Evolutionary conservation across 345 rosid species (phyloP).

Genomic region (Lagerstroemia speciosa): DNA sequence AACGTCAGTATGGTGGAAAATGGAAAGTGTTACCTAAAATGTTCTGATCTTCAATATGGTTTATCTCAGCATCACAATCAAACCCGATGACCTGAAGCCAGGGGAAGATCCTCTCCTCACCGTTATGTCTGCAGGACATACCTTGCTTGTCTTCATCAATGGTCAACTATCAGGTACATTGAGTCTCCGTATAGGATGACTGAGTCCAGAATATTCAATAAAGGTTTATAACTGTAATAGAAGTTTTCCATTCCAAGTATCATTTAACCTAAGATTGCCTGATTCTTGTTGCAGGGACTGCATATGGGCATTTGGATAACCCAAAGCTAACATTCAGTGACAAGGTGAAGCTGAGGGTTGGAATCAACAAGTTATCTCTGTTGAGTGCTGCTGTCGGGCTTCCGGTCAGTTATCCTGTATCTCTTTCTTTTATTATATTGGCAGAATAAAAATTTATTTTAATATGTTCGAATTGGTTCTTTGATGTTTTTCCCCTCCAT

Average conservation of each 20-base stretch:
- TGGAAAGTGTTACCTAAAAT: neutral
- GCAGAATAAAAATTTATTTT: neutral
- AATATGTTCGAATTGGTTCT: conserved; percentile 2
- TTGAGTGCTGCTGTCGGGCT: conserved; percentile 80
- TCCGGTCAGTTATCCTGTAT: conserved; percentile 39
- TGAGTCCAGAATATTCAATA: neutral
- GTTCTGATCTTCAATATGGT: neutral
- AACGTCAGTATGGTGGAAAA: neutral
- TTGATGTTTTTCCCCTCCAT: neutral
- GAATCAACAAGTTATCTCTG: conserved; percentile 69
- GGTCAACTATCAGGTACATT: conserved; percentile 43
- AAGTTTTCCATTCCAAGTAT: neutral
- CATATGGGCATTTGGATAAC: conserved; percentile 44
- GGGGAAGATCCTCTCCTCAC: conserved; percentile 64
- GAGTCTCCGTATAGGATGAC: neutral
- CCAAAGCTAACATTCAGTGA: conserved; percentile 58
- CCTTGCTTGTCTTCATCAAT: conserved; percentile 57
- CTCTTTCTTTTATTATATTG: neutral
- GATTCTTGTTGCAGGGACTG: conserved; percentile 43
- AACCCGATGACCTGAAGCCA: conserved; percentile 44
- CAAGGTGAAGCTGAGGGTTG: conserved; percentile 64
- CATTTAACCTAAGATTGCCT: neutral
- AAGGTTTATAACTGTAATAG: neutral
- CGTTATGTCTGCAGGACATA: conserved; percentile 72
- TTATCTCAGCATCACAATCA: conserved; percentile 46